phyloP scores from a whole-genome alignment of 495 filamentous ascomycete genomes.

The Penicillium macrosclerotiorum region DNA sequence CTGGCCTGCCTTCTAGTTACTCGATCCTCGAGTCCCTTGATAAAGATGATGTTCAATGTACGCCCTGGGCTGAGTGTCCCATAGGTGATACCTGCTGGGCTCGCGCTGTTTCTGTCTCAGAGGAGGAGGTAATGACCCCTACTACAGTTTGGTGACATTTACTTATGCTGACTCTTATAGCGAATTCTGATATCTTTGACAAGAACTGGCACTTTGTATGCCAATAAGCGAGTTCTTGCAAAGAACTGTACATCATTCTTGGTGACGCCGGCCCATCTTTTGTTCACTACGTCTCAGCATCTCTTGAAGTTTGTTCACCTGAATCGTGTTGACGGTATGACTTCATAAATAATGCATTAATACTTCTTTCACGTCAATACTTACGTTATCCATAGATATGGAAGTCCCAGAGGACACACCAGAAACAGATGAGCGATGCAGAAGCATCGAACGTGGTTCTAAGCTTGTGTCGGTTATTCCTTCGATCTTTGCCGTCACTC shows the following conservation, averaged over 20 bases:
- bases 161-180: constrained; percentile 25
- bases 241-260: constrained; percentile 91
- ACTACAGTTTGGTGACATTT: no score
- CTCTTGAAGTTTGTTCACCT: constrained; percentile 92
- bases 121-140: constrained; percentile 44
- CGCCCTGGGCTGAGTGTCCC: constrained; percentile 33
- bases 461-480: constrained; percentile 87
- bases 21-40: constrained; percentile 23
- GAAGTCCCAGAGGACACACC: constrained; percentile 85
- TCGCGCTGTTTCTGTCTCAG: constrained; percentile 34
- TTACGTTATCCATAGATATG: constrained; percentile 50
- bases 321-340: constrained; percentile 60
- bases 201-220: constrained; percentile 71
- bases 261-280: constrained; percentile 75
- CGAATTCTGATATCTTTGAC: constrained; percentile 54
- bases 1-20: constrained; percentile 29
- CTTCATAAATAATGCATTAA: no score
- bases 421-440: constrained; percentile 86
- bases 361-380: no score
- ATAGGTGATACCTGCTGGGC: constrained; percentile 43
- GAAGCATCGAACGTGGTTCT: constrained; percentile 87
- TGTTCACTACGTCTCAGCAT: constrained; percentile 89
- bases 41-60: constrained; percentile 15
- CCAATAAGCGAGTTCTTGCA: constrained; percentile 67
- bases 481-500: constrained; percentile 71